phyloP scores from a whole-genome alignment of 345 rosid species.

The Pelargonium nanum region DNA sequence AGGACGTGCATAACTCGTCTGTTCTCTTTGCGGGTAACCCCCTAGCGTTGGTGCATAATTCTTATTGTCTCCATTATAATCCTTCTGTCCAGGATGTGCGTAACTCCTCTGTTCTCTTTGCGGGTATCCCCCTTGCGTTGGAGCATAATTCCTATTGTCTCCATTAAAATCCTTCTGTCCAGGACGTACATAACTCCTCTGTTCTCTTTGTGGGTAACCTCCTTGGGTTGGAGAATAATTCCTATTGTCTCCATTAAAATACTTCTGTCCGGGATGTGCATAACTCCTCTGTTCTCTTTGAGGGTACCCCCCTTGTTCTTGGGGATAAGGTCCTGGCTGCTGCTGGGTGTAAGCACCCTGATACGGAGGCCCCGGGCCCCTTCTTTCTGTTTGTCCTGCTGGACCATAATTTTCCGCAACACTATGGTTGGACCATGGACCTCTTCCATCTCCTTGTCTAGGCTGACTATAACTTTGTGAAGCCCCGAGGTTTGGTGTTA shows the following conservation, averaged over 20 bases:
- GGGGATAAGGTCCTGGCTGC: slow-evolving; percentile 31
- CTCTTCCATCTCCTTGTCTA: not conserved
- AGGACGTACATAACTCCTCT: too few relatives aligned
- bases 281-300: slow-evolving; percentile 24
- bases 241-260: slow-evolving; percentile 15
- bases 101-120: too few relatives aligned
- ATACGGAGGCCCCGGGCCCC: slow-evolving; percentile 22
- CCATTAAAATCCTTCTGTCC: too few relatives aligned
- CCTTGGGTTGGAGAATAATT: slow-evolving; percentile 15
- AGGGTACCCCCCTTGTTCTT: slow-evolving; percentile 27
- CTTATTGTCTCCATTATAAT: too few relatives aligned
- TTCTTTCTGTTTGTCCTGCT: slow-evolving; percentile 30
- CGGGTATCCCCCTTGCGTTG: too few relatives aligned
- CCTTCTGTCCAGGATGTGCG: too few relatives aligned
- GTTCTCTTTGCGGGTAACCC: slow-evolving; percentile 27
- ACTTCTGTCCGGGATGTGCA: slow-evolving; percentile 13
- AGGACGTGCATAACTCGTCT: slow-evolving; percentile 11
- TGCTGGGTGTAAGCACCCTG: slow-evolving; percentile 32
- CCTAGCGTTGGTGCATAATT: too few relatives aligned
- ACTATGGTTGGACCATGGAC: not conserved
- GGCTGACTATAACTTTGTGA: too few relatives aligned
- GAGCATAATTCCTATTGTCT: too few relatives aligned
- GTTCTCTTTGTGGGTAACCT: too few relatives aligned
- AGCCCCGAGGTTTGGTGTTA: too few relatives aligned
- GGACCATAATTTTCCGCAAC: too few relatives aligned